A percentile compares a stretch with the other conserved stretches of the same genome.
These are phyloP conservation scores for Tylopilus cervinicoccineus DNA, from an alignment of 768 basidiomycete genomes.

Conservation along the genomic window DNA sequence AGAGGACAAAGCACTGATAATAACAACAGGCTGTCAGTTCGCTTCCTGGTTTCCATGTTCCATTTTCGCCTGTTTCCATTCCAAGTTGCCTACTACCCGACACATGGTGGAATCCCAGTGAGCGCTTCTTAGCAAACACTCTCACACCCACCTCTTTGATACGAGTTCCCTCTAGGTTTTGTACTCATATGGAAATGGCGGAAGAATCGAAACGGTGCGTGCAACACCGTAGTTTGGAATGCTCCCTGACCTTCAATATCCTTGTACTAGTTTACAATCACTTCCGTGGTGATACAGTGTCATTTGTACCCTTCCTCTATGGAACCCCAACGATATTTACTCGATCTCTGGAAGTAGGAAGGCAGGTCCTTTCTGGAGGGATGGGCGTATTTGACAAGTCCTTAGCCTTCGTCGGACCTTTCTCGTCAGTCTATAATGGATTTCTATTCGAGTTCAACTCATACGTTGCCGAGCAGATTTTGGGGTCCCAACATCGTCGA, in stretches of 20 bases:
- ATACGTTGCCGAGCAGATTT: constrained; percentile 1
- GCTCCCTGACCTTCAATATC: neutral
- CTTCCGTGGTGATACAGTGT: constrained; percentile 14
- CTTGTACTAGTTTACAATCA: constrained; percentile 8
- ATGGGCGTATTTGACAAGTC: constrained; percentile 1
- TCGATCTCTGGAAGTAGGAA: constrained; percentile 16
- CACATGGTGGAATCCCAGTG: constrained; percentile 19
- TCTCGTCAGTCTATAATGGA: constrained; percentile 1
- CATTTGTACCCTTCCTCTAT: constrained; percentile 14
- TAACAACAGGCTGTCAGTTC: constrained; percentile 2
- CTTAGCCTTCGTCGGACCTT: neutral
- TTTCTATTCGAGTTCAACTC: neutral
- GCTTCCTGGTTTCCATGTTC: constrained; percentile 16
- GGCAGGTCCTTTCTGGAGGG: constrained; percentile 8
- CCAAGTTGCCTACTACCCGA: constrained; percentile 1
- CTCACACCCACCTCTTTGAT: neutral
- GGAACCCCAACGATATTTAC: constrained; percentile 15
- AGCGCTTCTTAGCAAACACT: neutral
- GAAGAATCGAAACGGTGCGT: constrained; percentile 12
- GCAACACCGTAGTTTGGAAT: neutral
- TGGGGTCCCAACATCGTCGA: constrained; percentile 20
- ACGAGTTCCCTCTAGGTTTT: neutral
- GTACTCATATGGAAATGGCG: constrained; percentile 20
- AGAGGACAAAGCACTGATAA: neutral
- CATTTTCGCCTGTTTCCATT: constrained; percentile 10